Percentiles rank a stretch among this genome's conserved stretches.
These are phyloP conservation scores for Pestalotiopsis sp. DNA, from an alignment of 2,329 filamentous ascomycete genomes.

Conservation along the genomic window DNA sequence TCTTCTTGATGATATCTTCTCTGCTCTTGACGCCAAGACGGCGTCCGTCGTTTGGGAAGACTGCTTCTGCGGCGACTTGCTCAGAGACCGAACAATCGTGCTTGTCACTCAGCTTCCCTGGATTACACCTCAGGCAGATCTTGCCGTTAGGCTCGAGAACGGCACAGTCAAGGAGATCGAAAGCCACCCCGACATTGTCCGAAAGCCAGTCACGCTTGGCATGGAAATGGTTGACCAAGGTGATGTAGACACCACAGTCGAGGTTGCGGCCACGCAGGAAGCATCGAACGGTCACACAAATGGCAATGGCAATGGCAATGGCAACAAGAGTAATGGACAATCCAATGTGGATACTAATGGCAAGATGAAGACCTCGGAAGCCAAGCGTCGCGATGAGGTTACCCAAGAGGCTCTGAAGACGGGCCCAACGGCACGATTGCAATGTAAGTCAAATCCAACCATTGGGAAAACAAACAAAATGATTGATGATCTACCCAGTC, in stretches of 20 bases:
- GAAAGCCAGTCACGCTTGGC: constrained; percentile 46
- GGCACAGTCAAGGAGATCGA: constrained; percentile 45
- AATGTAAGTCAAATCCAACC: constrained; percentile 37
- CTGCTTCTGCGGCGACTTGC: constrained; percentile 59
- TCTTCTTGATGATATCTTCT: constrained; percentile 62
- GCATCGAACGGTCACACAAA: constrained; percentile 21
- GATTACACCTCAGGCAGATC: constrained; percentile 54
- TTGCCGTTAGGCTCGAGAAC: constrained; percentile 48
- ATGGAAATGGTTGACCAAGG: constrained; percentile 39
- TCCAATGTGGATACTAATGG: constrained; percentile 24
- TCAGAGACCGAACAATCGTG: constrained; percentile 57
- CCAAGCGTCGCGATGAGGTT: constrained; percentile 43
- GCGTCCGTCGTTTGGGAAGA: constrained; percentile 58
- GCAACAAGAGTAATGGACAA: constrained; percentile 18
- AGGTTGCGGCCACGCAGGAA: constrained; percentile 22
- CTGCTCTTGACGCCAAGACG: constrained; percentile 62
- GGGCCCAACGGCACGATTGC: constrained; percentile 46
- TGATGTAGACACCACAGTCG: constrained; percentile 33
- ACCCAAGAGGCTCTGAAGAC: constrained; percentile 53
- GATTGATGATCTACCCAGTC: constrained; percentile 33
- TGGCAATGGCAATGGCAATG: constrained; percentile 8
- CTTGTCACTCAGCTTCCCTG: constrained; percentile 61
- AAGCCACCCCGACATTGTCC: constrained; percentile 47
- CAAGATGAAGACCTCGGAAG: constrained; percentile 35
- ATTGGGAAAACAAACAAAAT: background rate